Base-by-base conservation (phyloP, 2,329 filamentous ascomycete genomes). In the Apiospora arundinis region DNA sequence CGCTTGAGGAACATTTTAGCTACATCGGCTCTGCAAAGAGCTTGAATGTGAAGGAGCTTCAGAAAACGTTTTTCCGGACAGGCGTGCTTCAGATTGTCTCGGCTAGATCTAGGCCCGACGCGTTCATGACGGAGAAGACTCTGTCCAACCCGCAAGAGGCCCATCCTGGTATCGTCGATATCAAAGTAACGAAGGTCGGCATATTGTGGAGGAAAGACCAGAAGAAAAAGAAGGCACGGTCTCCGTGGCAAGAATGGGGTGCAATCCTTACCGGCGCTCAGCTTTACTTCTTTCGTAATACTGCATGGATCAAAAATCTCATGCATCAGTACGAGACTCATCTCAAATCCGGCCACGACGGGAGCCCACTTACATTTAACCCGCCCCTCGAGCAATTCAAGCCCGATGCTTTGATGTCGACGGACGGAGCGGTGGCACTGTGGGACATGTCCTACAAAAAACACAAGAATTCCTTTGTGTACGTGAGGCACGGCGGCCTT, bases 241-340 rank as follows among this genome's bases (percentile, higher is more conserved):
- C 95, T 14, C 95, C 96, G 1, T 99, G 96, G 96, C 95, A 98
- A 79, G 96, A 99, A 86, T 99, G 96, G 96, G 96, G 96, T 69
- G 96, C 95, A 32, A 93, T 99, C 72, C 87, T 99, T 42, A 99
- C 96, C 0, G 94, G 95, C n/a, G 97, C 96, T 7, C 95, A 98
- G 78, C 88, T 99, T 9, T 99, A 98, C 81, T 94, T 99, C 81
- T 99, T 98, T 84, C 92, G 94, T 71, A 98, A 98, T 79, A 92
- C 94, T 6, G 87, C 91, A 25, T 99, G 96, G 95, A 91, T 97
- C 45, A 98, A 97, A 81, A 93, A 89, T 72, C 83, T 99, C 74
- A 95, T 98, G 84, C 89, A 93, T 74, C 96, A 99, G 79, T 92
- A 95, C 79, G 95, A 97, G 65, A 86, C 87, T 16, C 94, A 97